Evolutionary conservation across 768 basidiomycete species (phyloP), one percentile per base, ranked within the genome.

Genomic region (Leccinum boreale): DNA sequence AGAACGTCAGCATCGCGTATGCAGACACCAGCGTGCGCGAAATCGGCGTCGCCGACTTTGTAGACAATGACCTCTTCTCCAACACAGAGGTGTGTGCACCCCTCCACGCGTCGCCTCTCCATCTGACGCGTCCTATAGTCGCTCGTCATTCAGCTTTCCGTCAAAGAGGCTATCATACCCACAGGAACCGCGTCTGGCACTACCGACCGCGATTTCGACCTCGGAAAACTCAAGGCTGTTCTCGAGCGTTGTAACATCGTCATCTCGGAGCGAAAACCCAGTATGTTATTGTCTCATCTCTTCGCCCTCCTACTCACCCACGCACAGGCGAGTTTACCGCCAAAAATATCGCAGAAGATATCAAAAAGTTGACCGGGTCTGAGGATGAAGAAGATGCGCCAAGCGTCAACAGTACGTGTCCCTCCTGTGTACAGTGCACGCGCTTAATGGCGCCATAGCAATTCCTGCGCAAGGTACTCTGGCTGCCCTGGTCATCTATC

Each of bases 51-150:
- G 81, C 90, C 12, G 94, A 98, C 60, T 98, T 92, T 65, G 84
- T 87, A 8, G 97, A 99, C 73, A 96, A 94, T 64, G 97, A 98
- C 59, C 76, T 94, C 15, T 98, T 95, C 73, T 94, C 93, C 1
- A 99, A 98, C 65, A 87, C 89, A 3, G 96, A 99, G 80, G 96
- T 93, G 58, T 44, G 74, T 17, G 14, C 55, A 14, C 17, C n/a
- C 53, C 15, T 45, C 23, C 54, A 21, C 50, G 35, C 21, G 23
- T 33, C 12, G 26, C 55, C 17, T 39, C 28, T n/a, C 24, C 1
- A 8, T 31, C 47, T 59, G 33, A 60, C 55, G 26, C 19, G 50
- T 57, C 44, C 12, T 26, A 33, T 65, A 98, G 96, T 94, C 94
- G 2, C 81, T 98, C 33, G 77, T 98, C 35, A 98, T 98, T 58